Conservation (phyloP, 179 eudicot species). For the Spinacia oleracea region DNA sequence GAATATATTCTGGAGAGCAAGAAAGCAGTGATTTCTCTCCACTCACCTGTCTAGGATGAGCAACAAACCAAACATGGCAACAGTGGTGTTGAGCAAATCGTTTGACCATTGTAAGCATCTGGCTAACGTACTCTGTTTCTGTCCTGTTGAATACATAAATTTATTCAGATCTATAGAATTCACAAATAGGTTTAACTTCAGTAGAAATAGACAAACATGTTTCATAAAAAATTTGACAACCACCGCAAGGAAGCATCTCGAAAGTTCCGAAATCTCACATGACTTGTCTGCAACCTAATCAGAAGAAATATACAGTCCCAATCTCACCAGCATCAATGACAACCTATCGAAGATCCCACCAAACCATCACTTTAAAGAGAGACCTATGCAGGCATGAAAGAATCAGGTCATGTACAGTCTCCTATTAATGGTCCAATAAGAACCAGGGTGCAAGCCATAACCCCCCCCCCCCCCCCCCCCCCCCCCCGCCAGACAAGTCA, state of each 20-base stretch:
- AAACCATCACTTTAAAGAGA: not conserved
- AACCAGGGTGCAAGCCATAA: not conserved
- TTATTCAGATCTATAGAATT: constrained; percentile 7
- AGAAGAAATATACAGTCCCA: not conserved
- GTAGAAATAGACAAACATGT: not conserved
- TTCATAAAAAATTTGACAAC: not conserved
- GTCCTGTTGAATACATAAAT: constrained; percentile 57
- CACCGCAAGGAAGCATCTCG: no score
- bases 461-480: no score
- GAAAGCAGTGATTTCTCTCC: not conserved
- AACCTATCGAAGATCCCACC: not conserved
- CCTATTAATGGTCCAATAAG: not conserved
- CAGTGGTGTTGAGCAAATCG: constrained; percentile 96
- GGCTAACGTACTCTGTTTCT: constrained; percentile 97
- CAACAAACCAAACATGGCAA: constrained; percentile 99
- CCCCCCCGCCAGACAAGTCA: no score
- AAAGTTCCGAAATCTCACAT: no score
- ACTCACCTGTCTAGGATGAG: constrained; percentile 93
- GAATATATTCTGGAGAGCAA: constrained; percentile 12
- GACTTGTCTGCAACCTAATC: not conserved
- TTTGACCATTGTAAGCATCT: constrained; percentile 86
- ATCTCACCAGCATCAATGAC: not conserved
- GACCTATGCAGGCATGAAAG: not conserved
- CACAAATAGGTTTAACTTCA: not conserved
- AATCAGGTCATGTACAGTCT: not conserved